A percentile compares a stretch with the other conserved stretches of the same genome.
Evolutionary conservation across 1,284 basidiomycete species (phyloP).

Genomic region (Rhodotorula sp.): DNA sequence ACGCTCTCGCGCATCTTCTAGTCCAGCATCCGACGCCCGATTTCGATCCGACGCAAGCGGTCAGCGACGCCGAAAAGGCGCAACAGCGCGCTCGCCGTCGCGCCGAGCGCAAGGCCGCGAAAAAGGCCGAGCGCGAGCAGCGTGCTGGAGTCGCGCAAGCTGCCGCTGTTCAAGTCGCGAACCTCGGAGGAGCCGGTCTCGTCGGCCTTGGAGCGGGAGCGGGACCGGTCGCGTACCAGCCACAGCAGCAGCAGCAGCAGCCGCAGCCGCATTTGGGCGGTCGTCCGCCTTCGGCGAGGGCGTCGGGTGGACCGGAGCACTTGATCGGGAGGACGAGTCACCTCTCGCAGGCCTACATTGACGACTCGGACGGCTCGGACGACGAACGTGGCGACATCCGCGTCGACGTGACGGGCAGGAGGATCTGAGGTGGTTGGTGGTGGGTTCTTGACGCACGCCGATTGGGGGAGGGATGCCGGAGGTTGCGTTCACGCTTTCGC

Average conservation of each 20-base stretch:
- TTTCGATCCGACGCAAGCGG: not conserved
- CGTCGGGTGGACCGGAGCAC: not conserved
- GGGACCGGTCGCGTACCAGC: too few species aligned
- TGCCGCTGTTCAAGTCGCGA: not conserved
- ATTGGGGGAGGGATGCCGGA: too few species aligned
- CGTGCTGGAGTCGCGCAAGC: not conserved
- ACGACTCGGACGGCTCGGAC: not conserved
- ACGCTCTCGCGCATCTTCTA: not conserved
- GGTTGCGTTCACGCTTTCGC: not conserved
- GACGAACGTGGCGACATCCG: not conserved
- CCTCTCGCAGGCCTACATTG: slow-evolving; percentile 1
- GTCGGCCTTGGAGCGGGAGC: not conserved
- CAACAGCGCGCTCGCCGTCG: not conserved
- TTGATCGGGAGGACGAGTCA: not conserved
- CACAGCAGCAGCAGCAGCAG: too few species aligned
- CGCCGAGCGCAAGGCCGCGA: slow-evolving; percentile 2
- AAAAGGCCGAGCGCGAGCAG: not conserved
- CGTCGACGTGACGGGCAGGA: not conserved
- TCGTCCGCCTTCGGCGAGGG: too few species aligned
- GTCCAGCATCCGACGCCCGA: not conserved
- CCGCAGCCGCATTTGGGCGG: too few species aligned
- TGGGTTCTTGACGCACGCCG: not conserved
- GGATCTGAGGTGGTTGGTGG: not conserved
- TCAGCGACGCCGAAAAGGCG: not conserved
- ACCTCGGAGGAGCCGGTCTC: not conserved